Base-by-base conservation (phyloP, 2,329 filamentous ascomycete species). In the Alternaria atra region DNA sequence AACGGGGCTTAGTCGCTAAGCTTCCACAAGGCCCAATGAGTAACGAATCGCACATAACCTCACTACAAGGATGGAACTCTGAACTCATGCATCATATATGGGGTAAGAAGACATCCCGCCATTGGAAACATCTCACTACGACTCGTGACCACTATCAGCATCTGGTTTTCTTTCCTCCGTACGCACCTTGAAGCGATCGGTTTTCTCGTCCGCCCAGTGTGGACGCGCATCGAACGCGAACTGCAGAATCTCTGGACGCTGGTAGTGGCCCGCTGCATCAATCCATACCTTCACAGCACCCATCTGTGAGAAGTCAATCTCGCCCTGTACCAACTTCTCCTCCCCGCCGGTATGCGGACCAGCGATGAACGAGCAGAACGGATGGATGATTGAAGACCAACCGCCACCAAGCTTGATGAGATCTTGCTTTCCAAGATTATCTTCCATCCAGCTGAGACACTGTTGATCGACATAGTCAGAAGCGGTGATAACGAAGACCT, bases 401-500 rank as follows among this genome's bases (percentile, higher is more conserved):
- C 77, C 77, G 2, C 77, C 77, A 17, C 77, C 77, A 20, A 61
- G 60, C 56, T 77, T 78, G 20, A 78, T 67, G 3, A 74, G 58
- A 37, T 79, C 71, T 44, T 77, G 74, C 40, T 71, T 60, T 30
- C 76, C 76, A 1, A 79, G 68, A 34, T 79, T 79, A 57, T 77
- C 68, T 57, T 73, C 62, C 75, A 78, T 77, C 73, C 80, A 83
- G 13, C 74, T 64, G 13, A 83, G 66, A 39, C 81, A 82, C 2
- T 62, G 70, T 12, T 80, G 71, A 35, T 83, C 81, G 2, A 83
- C 78, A 30, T 81, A 82, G 53, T 80, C 80, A 6, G 75, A 77
- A 2, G 80, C 80, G 1, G 73, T 74, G 30, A 83, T 68, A 23
- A 82, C 81, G 54, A 82, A 83, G 2, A 80, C 78, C 58, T 83